Evolutionary conservation across 1,284 basidiomycete species (phyloP).

Genomic region (Earliella scabrosa): DNA sequence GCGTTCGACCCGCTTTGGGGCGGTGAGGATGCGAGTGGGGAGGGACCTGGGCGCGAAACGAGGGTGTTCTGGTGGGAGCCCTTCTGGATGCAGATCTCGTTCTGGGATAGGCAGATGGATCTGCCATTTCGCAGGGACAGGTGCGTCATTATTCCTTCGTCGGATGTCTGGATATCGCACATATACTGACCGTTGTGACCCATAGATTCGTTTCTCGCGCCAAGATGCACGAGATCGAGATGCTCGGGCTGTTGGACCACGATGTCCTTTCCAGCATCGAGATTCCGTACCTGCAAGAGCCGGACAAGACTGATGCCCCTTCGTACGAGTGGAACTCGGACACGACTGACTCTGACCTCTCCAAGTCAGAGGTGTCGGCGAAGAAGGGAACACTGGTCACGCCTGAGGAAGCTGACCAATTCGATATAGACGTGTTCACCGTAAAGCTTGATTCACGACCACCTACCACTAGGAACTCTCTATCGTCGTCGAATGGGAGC

Average conservation of each 20-base stretch:
- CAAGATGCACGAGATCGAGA: constrained; percentile 94
- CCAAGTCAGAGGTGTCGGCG: constrained; percentile 11
- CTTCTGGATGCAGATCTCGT: constrained; percentile 81
- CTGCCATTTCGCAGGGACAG: constrained; percentile 87
- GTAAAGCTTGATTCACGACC: constrained; percentile 44
- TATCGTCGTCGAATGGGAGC: constrained; percentile 40
- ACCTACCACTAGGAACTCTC: constrained; percentile 42
- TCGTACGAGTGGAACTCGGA: constrained; percentile 20
- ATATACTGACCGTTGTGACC: not conserved
- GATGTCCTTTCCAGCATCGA: constrained; percentile 88
- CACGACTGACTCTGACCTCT: constrained; percentile 20
- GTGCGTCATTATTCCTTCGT: constrained; percentile 36
- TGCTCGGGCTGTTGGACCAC: constrained; percentile 89
- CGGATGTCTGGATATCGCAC: not conserved
- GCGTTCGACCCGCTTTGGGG: constrained; percentile 83
- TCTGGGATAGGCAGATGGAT: constrained; percentile 88
- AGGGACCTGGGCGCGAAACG: constrained; percentile 41
- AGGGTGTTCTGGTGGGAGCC: constrained; percentile 85
- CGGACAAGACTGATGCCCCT: constrained; percentile 18
- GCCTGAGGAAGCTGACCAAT: constrained; percentile 66
- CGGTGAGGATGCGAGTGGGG: constrained; percentile 53
- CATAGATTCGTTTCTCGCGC: constrained; percentile 86
- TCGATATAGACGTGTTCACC: constrained; percentile 71
- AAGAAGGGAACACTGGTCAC: constrained; percentile 30
- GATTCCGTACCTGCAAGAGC: constrained; percentile 69